A percentile compares a stretch with the other conserved stretches of the same genome.
phyloP scores from a whole-genome alignment of 2,329 filamentous ascomycete species.

The Xylariales sp. region DNA sequence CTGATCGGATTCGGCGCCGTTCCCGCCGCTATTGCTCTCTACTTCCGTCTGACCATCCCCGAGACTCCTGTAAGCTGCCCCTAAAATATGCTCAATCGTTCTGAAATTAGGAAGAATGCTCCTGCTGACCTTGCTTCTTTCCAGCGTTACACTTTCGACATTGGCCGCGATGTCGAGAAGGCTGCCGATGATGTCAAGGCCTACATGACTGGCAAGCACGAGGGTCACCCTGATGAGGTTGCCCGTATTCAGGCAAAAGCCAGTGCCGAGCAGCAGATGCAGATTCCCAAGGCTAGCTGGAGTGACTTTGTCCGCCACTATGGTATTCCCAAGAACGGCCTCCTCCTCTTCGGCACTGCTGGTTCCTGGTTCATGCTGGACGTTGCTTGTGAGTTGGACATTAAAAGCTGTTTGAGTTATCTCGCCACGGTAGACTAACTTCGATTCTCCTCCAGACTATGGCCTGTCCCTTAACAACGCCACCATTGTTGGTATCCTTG shows the following conservation, averaged over 20 bases:
- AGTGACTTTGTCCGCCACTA: constrained; percentile 70
- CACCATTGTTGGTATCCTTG: constrained; percentile 66
- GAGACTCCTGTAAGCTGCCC: constrained; percentile 60
- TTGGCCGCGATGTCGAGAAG: constrained; percentile 70
- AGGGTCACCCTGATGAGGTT: constrained; percentile 64
- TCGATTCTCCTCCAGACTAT: constrained; percentile 41
- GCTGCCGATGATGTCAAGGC: constrained; percentile 68
- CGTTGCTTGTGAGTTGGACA: constrained; percentile 48
- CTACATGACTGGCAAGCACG: constrained; percentile 63
- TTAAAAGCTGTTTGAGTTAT: too few relatives aligned
- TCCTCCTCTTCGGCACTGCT: constrained; percentile 72
- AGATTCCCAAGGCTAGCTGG: constrained; percentile 67
- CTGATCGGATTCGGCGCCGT: constrained; percentile 79
- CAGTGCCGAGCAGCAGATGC: constrained; percentile 48
- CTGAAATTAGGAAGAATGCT: too few relatives aligned
- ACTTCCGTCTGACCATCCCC: constrained; percentile 75
- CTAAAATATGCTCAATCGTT: too few relatives aligned
- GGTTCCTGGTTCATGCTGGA: constrained; percentile 72
- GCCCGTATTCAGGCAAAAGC: constrained; percentile 54
- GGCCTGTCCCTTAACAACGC: constrained; percentile 73
- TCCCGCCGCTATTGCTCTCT: constrained; percentile 75
- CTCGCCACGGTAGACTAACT: too few relatives aligned
- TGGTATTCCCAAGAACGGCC: constrained; percentile 64
- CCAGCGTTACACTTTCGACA: constrained; percentile 76
- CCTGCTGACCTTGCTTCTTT: too few relatives aligned